phyloP scores from a whole-genome alignment of 257 asterid species.

The Primulina huaijiensis region DNA sequence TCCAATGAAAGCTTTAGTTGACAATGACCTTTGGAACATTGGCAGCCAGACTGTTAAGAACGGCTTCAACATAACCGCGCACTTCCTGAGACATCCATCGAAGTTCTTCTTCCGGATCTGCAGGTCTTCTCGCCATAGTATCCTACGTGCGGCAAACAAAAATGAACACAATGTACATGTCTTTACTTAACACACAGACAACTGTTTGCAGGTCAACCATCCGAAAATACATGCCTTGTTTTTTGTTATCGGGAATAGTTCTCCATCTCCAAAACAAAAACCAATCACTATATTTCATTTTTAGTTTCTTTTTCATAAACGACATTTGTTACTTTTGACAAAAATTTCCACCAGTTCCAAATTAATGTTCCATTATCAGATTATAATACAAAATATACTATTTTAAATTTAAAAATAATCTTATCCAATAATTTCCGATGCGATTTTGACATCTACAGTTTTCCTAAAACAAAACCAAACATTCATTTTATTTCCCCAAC shows the following conservation, averaged over 20 bases:
- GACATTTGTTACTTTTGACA: not conserved
- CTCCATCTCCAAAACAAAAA: not conserved
- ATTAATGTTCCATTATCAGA: not conserved
- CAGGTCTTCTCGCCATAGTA: conserved; percentile 76
- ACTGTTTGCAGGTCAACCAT: too few relatives aligned
- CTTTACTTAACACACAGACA: too few relatives aligned
- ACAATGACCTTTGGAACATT: conserved; percentile 70
- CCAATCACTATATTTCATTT: not conserved
- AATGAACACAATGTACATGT: not conserved
- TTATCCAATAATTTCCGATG: not conserved
- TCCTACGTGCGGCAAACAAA: conserved; percentile 41
- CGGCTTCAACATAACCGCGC: conserved; percentile 86
- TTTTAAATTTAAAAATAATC: too few relatives aligned
- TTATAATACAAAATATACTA: not conserved
- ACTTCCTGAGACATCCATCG: conserved; percentile 95
- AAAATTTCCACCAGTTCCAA: not conserved
- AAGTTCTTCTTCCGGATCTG: conserved; percentile 83
- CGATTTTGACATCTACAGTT: not conserved
- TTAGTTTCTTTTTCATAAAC: not conserved
- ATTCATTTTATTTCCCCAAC: not conserved
- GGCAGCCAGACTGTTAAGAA: conserved; percentile 82
- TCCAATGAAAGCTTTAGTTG: not conserved
- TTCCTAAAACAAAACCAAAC: not conserved
- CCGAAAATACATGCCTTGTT: too few relatives aligned
- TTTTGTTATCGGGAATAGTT: not conserved